Base-by-base conservation (phyloP, 2,329 filamentous ascomycete genomes). In the Scopulariopsis brevicaulis region DNA sequence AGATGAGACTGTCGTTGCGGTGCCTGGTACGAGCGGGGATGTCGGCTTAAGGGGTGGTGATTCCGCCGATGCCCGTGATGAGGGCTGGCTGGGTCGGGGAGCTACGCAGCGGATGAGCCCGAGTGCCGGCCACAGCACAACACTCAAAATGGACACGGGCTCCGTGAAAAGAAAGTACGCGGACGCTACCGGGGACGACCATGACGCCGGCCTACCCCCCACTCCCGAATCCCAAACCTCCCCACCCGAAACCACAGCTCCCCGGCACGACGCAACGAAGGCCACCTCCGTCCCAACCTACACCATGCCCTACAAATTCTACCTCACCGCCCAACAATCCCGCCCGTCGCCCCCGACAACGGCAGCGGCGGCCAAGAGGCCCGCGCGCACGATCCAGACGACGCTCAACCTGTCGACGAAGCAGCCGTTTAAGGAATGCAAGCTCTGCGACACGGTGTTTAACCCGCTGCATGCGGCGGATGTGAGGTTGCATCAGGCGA, bases 381-480 rank as follows among this genome's bases (percentile, higher is more conserved):
- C 46, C 20, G 28, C 4, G 50, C 48, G 50, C 18, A 59, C 56
- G 1, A 64, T 76, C 1, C 74, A 77, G 55, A 76, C 71, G 1
- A 76, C 73, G 1, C 67, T 76, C n/a, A 76, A 76, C 37, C 65
- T 77, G 2, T 75, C 74, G 0, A 66, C 69, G 1, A 68, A 71
- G 28, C 70, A 73, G 3, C 65, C 73, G 1, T 76, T 76, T 59
- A 69, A 72, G 1, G 74, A 77, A 57, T 77, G 74, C 61, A 73
- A 68, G 55, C 59, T 69, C 2, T 77, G 74, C 61, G 66, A 74
- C 56, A 75, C 68, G 1, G 70, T 76, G 8, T 76, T 72, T 67
- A 76, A 76, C 55, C 74, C 74, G 0, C 62, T 74, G 5, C 72
- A 71, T 57, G 73, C 73, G 3, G 71, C 71, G 32, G 74, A 76